Evolutionary conservation across 2,329 filamentous ascomycete genomes (phyloP).

Genomic region (Drechmeria coniospora): DNA sequence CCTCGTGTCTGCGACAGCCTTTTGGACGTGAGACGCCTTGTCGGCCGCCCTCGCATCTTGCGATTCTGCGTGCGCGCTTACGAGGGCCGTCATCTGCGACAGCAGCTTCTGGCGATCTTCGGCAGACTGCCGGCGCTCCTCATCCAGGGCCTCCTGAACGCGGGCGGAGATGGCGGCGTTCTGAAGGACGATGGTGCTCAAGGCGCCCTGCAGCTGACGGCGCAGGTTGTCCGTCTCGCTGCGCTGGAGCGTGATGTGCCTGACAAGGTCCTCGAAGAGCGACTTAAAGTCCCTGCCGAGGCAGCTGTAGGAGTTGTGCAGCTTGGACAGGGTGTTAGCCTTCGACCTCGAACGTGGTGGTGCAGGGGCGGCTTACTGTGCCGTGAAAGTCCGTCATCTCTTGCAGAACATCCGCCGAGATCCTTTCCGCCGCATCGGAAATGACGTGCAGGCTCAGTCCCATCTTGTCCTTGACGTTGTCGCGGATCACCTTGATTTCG

Average conservation of each 20-base stretch:
- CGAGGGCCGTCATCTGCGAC: constrained; percentile 58
- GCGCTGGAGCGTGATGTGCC: constrained; percentile 61
- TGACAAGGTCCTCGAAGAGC: constrained; percentile 68
- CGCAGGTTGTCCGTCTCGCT: constrained; percentile 60
- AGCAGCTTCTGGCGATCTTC: constrained; percentile 62
- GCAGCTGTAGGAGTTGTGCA: constrained; percentile 70
- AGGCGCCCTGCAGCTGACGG: constrained; percentile 55
- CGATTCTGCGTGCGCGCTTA: constrained; percentile 56
- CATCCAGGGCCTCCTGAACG: constrained; percentile 54
- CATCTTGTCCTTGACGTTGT: constrained; percentile 75
- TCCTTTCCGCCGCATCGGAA: constrained; percentile 70
- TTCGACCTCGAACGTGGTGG: background rate
- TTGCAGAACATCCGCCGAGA: constrained; percentile 74
- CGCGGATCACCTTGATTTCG: constrained; percentile 78
- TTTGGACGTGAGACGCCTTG: constrained; percentile 46
- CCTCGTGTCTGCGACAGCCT: constrained; percentile 47
- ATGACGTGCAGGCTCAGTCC: constrained; percentile 73
- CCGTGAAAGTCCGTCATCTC: constrained; percentile 76
- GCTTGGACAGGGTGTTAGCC: constrained; percentile 25
- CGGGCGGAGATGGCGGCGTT: constrained; percentile 50
- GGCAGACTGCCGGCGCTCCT: constrained; percentile 59
- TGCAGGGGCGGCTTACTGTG: constrained; percentile 26
- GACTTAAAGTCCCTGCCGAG: constrained; percentile 76
- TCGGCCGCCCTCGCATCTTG: constrained; percentile 58
- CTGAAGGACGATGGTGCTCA: constrained; percentile 49